phyloP scores from a whole-genome alignment of 805 yeast genomes.

The Metschnikowia colocasiae region DNA sequence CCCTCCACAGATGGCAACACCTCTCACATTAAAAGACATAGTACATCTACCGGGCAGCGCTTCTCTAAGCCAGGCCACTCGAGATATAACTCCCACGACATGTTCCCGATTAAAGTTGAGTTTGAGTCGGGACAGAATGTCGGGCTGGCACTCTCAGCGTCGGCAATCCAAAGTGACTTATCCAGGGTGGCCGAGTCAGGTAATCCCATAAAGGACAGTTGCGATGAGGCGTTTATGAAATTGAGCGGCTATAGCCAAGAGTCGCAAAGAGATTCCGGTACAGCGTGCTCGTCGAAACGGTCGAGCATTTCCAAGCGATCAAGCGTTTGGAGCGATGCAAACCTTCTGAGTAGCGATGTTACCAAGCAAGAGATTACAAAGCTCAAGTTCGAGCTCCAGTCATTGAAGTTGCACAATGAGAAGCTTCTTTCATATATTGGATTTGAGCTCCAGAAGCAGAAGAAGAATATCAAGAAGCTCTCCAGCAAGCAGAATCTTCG shows the following conservation, averaged over 20 bases:
- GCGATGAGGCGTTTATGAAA: conserved; percentile 27
- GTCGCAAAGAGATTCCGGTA: conserved; percentile 15
- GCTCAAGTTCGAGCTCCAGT: conserved; percentile 50
- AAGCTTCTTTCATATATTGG: conserved; percentile 56
- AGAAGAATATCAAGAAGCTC: conserved; percentile 38
- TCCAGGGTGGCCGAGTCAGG: conserved; percentile 14
- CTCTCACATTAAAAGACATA: conserved; percentile 9
- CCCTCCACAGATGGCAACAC: conserved; percentile 5
- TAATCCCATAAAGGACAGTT: conserved; percentile 17
- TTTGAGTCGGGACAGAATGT: conserved; percentile 28
- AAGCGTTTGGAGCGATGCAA: conserved; percentile 24
- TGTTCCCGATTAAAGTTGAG: conserved; percentile 42
- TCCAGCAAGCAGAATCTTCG: conserved; percentile 35
- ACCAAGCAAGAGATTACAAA: conserved; percentile 48
- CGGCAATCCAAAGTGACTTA: conserved; percentile 19
- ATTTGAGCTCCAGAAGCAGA: conserved; percentile 49
- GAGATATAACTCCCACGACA: conserved; percentile 41
- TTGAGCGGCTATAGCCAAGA: conserved; percentile 25
- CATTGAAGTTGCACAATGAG: conserved; percentile 52
- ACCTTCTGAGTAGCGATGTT: conserved; percentile 22
- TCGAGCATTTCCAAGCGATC: conserved; percentile 27
- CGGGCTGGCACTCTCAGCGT: conserved; percentile 27
- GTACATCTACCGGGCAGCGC: conserved; percentile 24
- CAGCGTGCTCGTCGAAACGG: conserved; percentile 20
- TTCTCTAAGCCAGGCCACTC: conserved; percentile 31